phyloP scores from a whole-genome alignment of 208 protist genomes.

The Crithidia sp. region DNA sequence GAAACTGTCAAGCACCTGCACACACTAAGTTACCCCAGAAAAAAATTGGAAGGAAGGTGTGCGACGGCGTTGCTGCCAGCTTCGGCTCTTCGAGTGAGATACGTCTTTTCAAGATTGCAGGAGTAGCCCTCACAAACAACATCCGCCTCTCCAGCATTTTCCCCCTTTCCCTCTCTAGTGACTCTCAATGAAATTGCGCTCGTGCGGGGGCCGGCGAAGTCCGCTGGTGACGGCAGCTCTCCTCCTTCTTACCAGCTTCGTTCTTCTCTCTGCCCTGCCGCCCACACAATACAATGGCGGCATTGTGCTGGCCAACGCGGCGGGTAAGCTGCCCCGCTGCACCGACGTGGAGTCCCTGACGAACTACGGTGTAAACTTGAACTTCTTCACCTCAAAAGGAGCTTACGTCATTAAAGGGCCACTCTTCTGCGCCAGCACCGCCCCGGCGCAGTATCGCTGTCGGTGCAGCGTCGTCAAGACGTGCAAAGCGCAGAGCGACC shows the following conservation, averaged over 20 bases:
- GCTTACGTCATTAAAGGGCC: slow-evolving; percentile 18
- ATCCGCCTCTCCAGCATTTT: too few relatives aligned
- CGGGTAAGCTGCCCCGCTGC: slow-evolving; percentile 11
- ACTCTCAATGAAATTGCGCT: not conserved
- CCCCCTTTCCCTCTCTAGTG: too few relatives aligned
- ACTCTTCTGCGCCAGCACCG: slow-evolving; percentile 39
- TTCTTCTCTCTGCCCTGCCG: not conserved
- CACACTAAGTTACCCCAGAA: not conserved
- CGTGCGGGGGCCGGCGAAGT: not conserved
- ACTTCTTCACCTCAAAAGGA: slow-evolving; percentile 1
- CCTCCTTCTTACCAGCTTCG: not conserved
- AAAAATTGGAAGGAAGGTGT: not conserved
- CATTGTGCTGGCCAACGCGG: slow-evolving; percentile 2
- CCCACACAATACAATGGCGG: not conserved
- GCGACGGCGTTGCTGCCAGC: too few relatives aligned
- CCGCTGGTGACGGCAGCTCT: not conserved
- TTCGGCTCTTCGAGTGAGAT: too few relatives aligned
- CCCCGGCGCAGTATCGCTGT: slow-evolving; percentile 32
- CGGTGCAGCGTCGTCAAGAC: slow-evolving; percentile 25
- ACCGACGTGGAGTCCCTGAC: slow-evolving; percentile 16
- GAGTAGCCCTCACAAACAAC: too few relatives aligned
- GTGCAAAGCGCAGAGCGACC: slow-evolving; percentile 31
- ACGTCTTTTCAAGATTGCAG: too few relatives aligned
- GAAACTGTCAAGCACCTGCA: too few relatives aligned
- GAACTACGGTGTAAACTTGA: slow-evolving; percentile 26